A percentile compares a stretch with the other conserved stretches of the same genome.
These are phyloP conservation scores for Dacryopinax spathularia DNA, from an alignment of 768 basidiomycete genomes.

Conservation along the genomic window DNA sequence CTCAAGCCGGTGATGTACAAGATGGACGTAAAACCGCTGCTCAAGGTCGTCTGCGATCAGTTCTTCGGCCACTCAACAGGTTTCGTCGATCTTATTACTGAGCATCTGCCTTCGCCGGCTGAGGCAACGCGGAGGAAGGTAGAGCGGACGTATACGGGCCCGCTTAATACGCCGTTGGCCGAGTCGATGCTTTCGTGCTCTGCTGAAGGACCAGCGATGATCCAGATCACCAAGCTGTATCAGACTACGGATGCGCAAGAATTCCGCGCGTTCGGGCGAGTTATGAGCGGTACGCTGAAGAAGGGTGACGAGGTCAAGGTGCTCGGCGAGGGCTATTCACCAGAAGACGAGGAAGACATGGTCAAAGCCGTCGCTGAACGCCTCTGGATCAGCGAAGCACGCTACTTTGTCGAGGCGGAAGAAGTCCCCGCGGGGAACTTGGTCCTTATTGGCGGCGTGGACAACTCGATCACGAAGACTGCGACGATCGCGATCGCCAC, in stretches of 20 bases:
- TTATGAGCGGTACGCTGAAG: slow-evolving; percentile 78
- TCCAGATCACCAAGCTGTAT: slow-evolving; percentile 87
- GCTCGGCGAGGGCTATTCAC: slow-evolving; percentile 93
- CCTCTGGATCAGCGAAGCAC: slow-evolving; percentile 79
- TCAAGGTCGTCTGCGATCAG: slow-evolving; percentile 86
- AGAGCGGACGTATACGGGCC: slow-evolving; percentile 75
- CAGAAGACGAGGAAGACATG: slow-evolving; percentile 99
- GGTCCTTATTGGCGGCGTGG: slow-evolving; percentile 83
- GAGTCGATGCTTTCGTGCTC: slow-evolving; percentile 70
- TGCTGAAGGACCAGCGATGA: slow-evolving; percentile 74
- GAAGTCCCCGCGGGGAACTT: slow-evolving; percentile 86
- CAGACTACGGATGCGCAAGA: slow-evolving; percentile 93
- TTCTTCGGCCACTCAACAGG: slow-evolving; percentile 90
- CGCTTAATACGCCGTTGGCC: slow-evolving; percentile 67
- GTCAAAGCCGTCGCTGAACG: slow-evolving; percentile 68
- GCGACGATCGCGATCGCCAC: slow-evolving; percentile 62
- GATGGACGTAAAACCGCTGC: slow-evolving; percentile 90
- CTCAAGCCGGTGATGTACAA: slow-evolving; percentile 92
- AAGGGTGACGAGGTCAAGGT: slow-evolving; percentile 83
- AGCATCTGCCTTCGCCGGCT: slow-evolving; percentile 63
- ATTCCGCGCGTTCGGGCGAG: slow-evolving; percentile 89
- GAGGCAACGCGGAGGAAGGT: slow-evolving; percentile 27
- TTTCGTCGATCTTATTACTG: slow-evolving; percentile 80
- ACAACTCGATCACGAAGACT: slow-evolving; percentile 87
- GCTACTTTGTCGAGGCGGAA: slow-evolving; percentile 51